Base-by-base conservation (phyloP, 2,329 filamentous ascomycete species). In the Dissoconium aciculare region DNA sequence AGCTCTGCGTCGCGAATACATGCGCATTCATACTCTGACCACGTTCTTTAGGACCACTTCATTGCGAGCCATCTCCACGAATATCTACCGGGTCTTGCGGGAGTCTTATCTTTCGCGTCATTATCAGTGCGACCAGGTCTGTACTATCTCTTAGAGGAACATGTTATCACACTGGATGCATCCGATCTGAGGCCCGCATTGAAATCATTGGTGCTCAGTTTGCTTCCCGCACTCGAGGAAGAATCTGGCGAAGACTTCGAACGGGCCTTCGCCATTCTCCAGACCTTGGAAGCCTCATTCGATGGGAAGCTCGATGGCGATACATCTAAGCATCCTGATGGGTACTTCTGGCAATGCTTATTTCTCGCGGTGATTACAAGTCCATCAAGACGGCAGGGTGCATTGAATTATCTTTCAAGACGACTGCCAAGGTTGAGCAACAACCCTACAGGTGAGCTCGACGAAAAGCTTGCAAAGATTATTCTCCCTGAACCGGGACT, bases 161-260 rank as follows among this genome's bases (percentile, higher is more conserved):
- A 91, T 52, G 73, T 98, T 31, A 60, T 93, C 15, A 66, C 67
- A 27, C 55, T 94, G 17, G 69, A 85, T 40, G 63, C 75, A 17
- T 64, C 66, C 34, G 69, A 78, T 5, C 63, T 98, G 27, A 72
- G 87, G 11, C 84, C 89, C 3, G 84, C 87, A 1, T 67, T 95
- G 57, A 94, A 93, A 55, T 79, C 85, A 5, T 71, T 95, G 10
- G 75, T 95, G 37, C 62, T 98, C 12, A 78, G 82, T n/a, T 63
- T 98, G 16, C 62, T 98, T 3, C 89, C 89, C 0, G 89, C 85
- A 0, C 59, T 98, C 3, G 89, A 98, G 54, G 89, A 98, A 43
- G 89, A 95, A 53, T 91, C 83, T 5, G 91, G 85, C 42, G 89
- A 98, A 51, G 91, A 98, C 51, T 98, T 95, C 53, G 87, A 95